These are phyloP conservation scores for Chaetothyriales sp. DNA, from an alignment of 2,329 filamentous ascomycete genomes.

Conservation along the genomic window DNA sequence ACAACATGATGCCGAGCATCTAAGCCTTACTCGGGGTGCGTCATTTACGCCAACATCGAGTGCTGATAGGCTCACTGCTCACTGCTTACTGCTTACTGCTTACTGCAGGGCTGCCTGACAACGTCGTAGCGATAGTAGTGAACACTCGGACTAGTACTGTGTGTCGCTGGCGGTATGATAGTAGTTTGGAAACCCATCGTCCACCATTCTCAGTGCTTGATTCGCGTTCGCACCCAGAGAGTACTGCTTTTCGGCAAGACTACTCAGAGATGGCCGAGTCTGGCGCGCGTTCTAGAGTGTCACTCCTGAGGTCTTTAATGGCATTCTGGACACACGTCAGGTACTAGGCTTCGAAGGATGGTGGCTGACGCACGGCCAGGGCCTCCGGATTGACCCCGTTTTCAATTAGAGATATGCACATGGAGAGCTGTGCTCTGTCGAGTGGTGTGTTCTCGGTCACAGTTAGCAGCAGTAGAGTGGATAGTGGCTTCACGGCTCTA, in stretches of 20 bases:
- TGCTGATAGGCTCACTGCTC: too few species aligned
- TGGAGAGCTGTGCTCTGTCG: slow-evolving; percentile 76
- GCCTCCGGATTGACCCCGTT: slow-evolving; percentile 95
- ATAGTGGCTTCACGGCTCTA: slow-evolving; percentile 16
- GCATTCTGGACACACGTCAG: slow-evolving; percentile 23
- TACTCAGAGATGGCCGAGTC: slow-evolving; percentile 14
- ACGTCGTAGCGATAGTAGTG: too few species aligned
- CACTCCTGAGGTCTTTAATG: slow-evolving; percentile 34
- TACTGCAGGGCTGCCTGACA: too few species aligned
- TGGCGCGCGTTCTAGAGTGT: slow-evolving; percentile 22
- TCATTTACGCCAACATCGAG: too few species aligned
- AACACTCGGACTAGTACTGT: too few species aligned
- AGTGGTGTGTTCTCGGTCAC: slow-evolving; percentile 70
- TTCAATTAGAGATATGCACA: slow-evolving; percentile 93
- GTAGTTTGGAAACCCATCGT: too few species aligned
- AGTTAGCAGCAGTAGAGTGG: not conserved
- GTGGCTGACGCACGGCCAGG: slow-evolving; percentile 55
- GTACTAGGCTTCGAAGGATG: slow-evolving; percentile 1
- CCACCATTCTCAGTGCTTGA: too few species aligned
- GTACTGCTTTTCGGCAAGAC: not conserved
- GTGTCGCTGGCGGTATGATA: too few species aligned
- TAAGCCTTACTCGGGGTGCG: too few species aligned
- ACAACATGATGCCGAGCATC: too few species aligned
- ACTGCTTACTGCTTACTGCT: too few species aligned
- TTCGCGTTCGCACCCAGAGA: too few species aligned